A percentile compares a stretch with the other conserved stretches of the same genome.
Conservation (phyloP, 257 asterid species). For the Nicotiana tomentosiformis region DNA sequence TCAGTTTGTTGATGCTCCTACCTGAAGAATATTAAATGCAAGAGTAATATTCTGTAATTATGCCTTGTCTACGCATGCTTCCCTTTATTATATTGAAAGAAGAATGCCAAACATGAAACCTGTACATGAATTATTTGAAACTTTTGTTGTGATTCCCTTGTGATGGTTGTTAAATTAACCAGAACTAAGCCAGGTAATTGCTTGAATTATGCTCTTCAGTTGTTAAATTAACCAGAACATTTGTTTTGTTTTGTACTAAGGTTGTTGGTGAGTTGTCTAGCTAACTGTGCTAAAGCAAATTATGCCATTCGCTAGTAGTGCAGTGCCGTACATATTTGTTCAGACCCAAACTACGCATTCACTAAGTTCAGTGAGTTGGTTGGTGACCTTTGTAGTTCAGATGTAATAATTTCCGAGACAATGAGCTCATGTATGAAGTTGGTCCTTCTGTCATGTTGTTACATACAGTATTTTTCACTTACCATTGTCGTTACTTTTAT, state of each 20-base stretch:
- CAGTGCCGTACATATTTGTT: no score
- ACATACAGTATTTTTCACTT: no score
- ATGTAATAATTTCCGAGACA: no score
- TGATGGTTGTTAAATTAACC: neutral
- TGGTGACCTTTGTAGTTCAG: no score
- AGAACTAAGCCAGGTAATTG: neutral
- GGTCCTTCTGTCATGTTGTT: no score
- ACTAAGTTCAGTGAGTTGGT: no score
- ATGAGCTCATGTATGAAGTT: no score
- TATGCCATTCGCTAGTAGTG: no score
- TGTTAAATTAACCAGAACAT: neutral
- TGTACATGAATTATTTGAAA: neutral
- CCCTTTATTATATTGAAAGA: constrained; percentile 1
- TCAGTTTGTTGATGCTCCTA: neutral
- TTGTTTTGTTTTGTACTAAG: neutral
- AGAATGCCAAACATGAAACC: neutral
- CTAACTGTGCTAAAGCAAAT: no score
- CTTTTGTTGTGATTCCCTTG: neutral
- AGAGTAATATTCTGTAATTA: neutral
- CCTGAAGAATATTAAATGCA: neutral
- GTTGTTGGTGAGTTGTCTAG: neutral
- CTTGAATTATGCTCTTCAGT: neutral
- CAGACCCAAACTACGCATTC: no score
- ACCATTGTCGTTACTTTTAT: no score
- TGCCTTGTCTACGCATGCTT: neutral